Base-by-base conservation (phyloP, 345 rosid species). In the Euphorbia lathyris region DNA sequence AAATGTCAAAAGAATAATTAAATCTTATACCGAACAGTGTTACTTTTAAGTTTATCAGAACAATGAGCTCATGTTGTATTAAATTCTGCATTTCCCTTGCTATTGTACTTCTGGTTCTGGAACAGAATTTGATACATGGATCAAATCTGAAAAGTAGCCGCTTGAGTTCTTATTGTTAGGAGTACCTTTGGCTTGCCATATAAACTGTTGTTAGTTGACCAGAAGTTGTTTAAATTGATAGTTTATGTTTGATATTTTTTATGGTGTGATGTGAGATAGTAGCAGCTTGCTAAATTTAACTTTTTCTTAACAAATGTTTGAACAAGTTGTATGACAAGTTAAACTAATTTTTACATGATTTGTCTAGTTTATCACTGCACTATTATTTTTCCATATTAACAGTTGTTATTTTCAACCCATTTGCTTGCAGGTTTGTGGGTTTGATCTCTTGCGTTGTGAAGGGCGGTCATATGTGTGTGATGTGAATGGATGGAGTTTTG, bases 401-500 rank as follows among this genome's bases (percentile, higher is more conserved):
- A 17, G 32, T 66, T 29, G 9, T 10, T 29, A n/a, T 63, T 25
- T 63, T 63, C 27, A 59, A 56, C 32, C 43, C 58, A 53, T 22
- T 50, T 77, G 19, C 65, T 79, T 81, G 67, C 84, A 95, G 99
- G 99, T 95, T 60, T 96, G 99, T 74, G 99, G 99, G 40, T 96
- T 96, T 79, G 99, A 96, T 88, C 98, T 96, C 22, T 75, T 96
- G 83, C 95, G 99, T 63, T 87, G 92, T 50, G 99, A 90, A 75
- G 99, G 99, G 45, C 86, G 95, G 29, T 96, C 98, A 27, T 96
- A 92, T 73, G 98, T 93, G 59, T 96, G 98, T 76, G 99, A 96
- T 77, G 99, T 96, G 69, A 96, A 96, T 82, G 99, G 99, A 65
- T 96, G 99, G 99, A 96, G 99, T 85, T 96, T 92, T 77, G 99